Conservation (phyloP, 106 monocot genomes). For the Dioscorea alata region DNA sequence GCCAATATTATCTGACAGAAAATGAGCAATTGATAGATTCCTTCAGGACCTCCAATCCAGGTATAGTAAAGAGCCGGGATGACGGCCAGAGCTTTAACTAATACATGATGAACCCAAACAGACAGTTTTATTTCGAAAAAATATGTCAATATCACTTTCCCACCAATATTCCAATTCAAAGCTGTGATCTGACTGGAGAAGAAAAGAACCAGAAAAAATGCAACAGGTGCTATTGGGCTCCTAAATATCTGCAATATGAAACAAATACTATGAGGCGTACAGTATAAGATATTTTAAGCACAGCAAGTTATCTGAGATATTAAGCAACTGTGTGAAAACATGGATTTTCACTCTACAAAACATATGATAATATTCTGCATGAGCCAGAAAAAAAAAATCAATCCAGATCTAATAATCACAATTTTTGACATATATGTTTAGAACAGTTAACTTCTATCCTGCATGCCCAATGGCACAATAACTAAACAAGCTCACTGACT, state of each 20-base stretch:
- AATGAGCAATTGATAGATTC: conserved; percentile 67
- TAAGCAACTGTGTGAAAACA: too few species aligned
- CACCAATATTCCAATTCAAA: conserved; percentile 51
- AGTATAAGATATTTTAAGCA: too few species aligned
- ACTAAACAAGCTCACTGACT: too few species aligned
- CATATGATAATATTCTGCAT: too few species aligned
- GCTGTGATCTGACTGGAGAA: conserved; percentile 73
- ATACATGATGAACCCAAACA: conserved; percentile 26
- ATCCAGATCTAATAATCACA: too few species aligned
- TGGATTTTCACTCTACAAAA: too few species aligned
- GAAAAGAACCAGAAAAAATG: conserved; percentile 71
- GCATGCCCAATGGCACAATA: too few species aligned
- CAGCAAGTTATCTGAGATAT: too few species aligned
- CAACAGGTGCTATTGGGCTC: conserved; percentile 58
- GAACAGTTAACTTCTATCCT: too few species aligned
- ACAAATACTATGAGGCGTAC: neutral
- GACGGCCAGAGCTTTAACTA: conserved; percentile 47
- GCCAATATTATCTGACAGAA: conserved; percentile 78
- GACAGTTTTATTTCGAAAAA: conserved; percentile 47
- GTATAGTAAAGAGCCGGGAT: conserved; percentile 49
- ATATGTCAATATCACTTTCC: conserved; percentile 40
- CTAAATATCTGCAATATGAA: conserved; percentile 61
- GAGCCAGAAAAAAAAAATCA: too few species aligned
- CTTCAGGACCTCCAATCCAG: conserved; percentile 57
- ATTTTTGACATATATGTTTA: too few species aligned